phyloP scores from a whole-genome alignment of 257 asterid species.

The Solanum gandarillasii region DNA sequence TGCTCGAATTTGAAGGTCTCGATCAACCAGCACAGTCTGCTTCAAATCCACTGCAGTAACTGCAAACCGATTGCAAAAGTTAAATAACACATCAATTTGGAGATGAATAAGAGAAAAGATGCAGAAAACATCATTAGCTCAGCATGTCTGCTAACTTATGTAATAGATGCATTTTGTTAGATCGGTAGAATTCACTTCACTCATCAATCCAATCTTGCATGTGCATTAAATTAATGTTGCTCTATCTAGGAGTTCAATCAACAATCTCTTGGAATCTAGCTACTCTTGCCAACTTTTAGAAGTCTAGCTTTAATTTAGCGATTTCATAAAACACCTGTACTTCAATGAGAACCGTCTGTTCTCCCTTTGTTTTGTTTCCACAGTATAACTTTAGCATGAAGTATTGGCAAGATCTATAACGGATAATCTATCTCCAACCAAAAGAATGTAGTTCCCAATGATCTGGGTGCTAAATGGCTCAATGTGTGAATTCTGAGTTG shows the following conservation, averaged over 20 bases:
- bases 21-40: slow-evolving; percentile 77
- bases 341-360: background rate
- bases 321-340: background rate
- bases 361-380: background rate
- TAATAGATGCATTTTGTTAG: background rate
- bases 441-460: background rate
- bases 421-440: background rate
- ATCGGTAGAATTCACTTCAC: background rate
- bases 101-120: background rate
- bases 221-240: background rate
- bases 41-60: slow-evolving; percentile 85
- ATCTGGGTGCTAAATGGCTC: background rate
- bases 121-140: background rate
- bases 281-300: background rate
- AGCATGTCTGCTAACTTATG: background rate
- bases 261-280: background rate
- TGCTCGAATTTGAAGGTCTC: slow-evolving; percentile 82
- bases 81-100: background rate
- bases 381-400: background rate
- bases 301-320: background rate
- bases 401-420: background rate
- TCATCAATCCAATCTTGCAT: background rate
- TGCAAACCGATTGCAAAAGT: slow-evolving; percentile 12
- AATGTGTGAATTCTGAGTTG: background rate
- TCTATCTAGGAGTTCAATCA: background rate